Evolutionary conservation across 2,329 filamentous ascomycete species (phyloP).

Genomic region (Aureobasidium zeae): DNA sequence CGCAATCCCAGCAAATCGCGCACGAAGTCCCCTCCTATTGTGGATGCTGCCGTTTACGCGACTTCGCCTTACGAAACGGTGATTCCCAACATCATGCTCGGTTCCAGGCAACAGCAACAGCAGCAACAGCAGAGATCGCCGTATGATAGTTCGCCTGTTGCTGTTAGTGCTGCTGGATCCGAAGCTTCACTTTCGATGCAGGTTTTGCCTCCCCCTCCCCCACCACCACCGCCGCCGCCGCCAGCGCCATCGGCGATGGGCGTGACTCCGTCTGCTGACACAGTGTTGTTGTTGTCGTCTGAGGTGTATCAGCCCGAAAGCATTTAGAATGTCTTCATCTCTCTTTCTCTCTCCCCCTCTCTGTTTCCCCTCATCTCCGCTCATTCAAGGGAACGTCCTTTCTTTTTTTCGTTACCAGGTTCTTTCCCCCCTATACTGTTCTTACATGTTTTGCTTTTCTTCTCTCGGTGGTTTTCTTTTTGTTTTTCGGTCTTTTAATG

Average conservation of each 20-base stretch:
- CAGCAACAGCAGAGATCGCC: constrained; percentile 1
- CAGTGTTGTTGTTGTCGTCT: constrained; percentile 29
- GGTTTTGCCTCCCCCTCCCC: constrained; percentile 24
- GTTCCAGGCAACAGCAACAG: constrained; percentile 14
- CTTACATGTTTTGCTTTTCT: no score
- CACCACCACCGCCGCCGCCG: constrained; percentile 12
- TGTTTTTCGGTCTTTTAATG: not conserved
- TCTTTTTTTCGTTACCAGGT: no score
- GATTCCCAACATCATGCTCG: constrained; percentile 23
- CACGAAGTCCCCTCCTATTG: constrained; percentile 38
- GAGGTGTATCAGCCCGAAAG: constrained; percentile 29
- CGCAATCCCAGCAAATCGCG: constrained; percentile 48
- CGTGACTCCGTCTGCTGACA: no score
- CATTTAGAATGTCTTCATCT: constrained; percentile 1
- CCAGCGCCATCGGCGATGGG: not conserved
- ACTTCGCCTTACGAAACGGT: constrained; percentile 38
- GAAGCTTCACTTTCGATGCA: constrained; percentile 24
- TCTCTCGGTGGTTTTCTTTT: no score
- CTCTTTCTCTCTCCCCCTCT: not conserved
- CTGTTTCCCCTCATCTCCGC: no score
- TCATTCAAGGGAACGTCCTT: no score
- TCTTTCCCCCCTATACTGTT: no score
- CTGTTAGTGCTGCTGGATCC: constrained; percentile 19
- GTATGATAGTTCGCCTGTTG: constrained; percentile 2
- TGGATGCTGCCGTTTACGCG: constrained; percentile 21